Percentiles rank a stretch among this genome's conserved stretches.
Evolutionary conservation across 2,329 filamentous ascomycete genomes (phyloP).

Genomic region (Ophiocordyceps camponoti-saundersi): DNA sequence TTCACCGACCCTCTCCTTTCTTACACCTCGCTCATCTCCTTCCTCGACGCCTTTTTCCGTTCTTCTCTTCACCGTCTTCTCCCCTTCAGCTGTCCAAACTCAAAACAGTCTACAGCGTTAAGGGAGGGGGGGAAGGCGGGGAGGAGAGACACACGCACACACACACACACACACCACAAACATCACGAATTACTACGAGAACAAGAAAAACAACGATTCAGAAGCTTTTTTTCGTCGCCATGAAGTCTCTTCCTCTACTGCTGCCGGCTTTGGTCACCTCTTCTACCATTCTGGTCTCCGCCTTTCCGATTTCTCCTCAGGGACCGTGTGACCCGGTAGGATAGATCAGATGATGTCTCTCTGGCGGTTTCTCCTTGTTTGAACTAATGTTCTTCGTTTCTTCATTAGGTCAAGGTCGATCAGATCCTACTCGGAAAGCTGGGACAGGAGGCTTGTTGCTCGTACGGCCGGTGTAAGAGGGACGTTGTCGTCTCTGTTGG

Average conservation of each 20-base stretch:
- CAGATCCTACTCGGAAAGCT: conserved; percentile 1
- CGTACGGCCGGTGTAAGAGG: neutral
- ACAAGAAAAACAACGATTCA: neutral
- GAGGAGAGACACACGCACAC: too few relatives aligned
- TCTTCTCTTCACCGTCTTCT: too few relatives aligned
- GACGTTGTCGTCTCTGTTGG: neutral
- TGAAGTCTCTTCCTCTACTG: conserved; percentile 2
- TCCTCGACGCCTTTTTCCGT: too few relatives aligned
- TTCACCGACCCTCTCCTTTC: too few relatives aligned
- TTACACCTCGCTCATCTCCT: too few relatives aligned
- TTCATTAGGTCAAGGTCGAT: neutral
- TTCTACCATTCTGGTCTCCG: conserved; percentile 5
- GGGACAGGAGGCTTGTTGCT: neutral
- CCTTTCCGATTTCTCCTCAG: conserved; percentile 13
- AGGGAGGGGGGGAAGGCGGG: too few relatives aligned
- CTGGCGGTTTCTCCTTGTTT: neutral
- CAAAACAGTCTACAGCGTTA: too few relatives aligned
- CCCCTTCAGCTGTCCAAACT: too few relatives aligned
- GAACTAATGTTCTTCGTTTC: neutral
- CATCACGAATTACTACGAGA: neutral
- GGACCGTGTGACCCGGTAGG: conserved; percentile 19
- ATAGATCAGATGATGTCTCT: too few relatives aligned
- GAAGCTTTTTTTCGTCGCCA: neutral
- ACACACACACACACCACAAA: too few relatives aligned
- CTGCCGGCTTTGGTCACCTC: conserved; percentile 3